Evolutionary conservation across 768 basidiomycete species (phyloP).

Genomic region (Suillus subalutaceus): DNA sequence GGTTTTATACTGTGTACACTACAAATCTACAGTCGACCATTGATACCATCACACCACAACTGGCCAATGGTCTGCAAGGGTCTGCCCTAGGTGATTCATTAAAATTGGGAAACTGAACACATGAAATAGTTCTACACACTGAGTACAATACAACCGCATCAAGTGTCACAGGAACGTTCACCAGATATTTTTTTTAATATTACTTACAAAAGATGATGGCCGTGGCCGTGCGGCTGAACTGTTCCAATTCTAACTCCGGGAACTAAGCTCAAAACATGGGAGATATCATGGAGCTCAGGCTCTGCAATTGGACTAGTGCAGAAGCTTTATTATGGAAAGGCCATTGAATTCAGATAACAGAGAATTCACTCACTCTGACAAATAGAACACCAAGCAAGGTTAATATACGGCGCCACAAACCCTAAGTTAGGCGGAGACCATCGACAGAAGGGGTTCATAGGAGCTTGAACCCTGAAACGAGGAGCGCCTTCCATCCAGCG

Average conservation of each 20-base stretch:
- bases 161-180: neutral
- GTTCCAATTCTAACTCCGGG: neutral
- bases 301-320: slow-evolving; percentile 5
- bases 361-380: neutral
- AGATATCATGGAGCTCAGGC: neutral
- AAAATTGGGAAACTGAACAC: neutral
- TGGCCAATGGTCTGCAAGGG: neutral
- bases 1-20: neutral
- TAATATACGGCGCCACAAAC: neutral
- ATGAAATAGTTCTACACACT: neutral
- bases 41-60: neutral
- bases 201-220: neutral
- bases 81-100: neutral
- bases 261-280: neutral
- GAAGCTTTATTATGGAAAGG: neutral
- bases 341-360: neutral
- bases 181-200: neutral
- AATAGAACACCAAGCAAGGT: neutral
- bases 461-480: slow-evolving; percentile 6
- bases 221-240: neutral
- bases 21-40: neutral
- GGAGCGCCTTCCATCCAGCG: neutral
- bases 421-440: neutral
- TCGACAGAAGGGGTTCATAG: neutral
- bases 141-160: neutral